phyloP scores from a whole-genome alignment of 192 early-diverging fungal species.

The Coemansia sp. region DNA sequence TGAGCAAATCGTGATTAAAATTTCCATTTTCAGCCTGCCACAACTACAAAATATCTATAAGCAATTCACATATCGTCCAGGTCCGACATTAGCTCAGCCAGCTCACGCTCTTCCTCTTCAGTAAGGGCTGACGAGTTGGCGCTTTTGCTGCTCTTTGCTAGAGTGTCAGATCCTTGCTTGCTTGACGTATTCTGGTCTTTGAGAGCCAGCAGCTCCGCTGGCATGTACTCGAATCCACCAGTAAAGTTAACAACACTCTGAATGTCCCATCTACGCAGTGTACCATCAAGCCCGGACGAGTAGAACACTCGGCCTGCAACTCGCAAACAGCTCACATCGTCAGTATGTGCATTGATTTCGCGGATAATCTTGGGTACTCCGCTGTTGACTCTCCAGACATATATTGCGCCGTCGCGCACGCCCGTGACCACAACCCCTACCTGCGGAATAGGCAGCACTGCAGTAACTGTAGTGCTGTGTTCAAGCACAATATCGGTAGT shows the following conservation, averaged over 20 bases:
- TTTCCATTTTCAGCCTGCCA: no score
- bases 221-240: slow-evolving; percentile 36
- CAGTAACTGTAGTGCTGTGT: slow-evolving; percentile 83
- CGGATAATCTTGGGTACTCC: slow-evolving; percentile 55
- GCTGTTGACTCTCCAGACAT: slow-evolving; percentile 73
- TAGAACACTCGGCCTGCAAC: slow-evolving; percentile 65
- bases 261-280: slow-evolving; percentile 82
- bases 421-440: slow-evolving; percentile 80
- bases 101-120: slow-evolving; percentile 86
- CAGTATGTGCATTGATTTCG: slow-evolving; percentile 83
- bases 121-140: slow-evolving; percentile 59
- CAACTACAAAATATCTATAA: no score
- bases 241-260: slow-evolving; percentile 43
- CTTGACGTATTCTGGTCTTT: neutral
- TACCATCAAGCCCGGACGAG: slow-evolving; percentile 81
- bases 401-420: slow-evolving; percentile 78
- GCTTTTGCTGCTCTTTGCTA: neutral
- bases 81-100: slow-evolving; percentile 81
- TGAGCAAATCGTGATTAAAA: neutral
- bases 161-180: slow-evolving; percentile 4
- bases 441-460: slow-evolving; percentile 57
- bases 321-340: slow-evolving; percentile 75
- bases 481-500: slow-evolving; percentile 68
- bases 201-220: slow-evolving; percentile 18
- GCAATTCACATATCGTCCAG: slow-evolving; percentile 51